Evolutionary conservation across 1,139 yeast genomes (phyloP).

Genomic region (Yamadazyma atmosphaerica): DNA sequence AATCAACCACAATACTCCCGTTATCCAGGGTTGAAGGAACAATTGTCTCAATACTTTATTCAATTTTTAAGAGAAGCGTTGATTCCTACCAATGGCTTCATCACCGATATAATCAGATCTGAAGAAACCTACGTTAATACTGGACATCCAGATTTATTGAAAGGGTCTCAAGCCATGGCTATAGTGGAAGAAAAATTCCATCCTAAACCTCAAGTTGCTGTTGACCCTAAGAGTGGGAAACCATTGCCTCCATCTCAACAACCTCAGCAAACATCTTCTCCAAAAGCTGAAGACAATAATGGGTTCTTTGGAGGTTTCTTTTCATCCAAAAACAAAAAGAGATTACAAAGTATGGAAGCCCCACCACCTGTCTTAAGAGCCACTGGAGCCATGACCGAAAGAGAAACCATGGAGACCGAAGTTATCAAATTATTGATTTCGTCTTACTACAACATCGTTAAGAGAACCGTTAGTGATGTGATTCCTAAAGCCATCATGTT

Average conservation of each 20-base stretch:
- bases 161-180: conserved; percentile 94
- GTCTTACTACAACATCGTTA: conserved; percentile 89
- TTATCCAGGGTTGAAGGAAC: conserved; percentile 88
- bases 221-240: conserved; percentile 93
- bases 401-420: conserved; percentile 96
- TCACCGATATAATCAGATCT: conserved; percentile 73
- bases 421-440: conserved; percentile 89
- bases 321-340: conserved; percentile 88
- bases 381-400: conserved; percentile 90
- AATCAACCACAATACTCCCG: conserved; percentile 80
- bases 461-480: conserved; percentile 88
- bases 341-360: conserved; percentile 94
- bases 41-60: conserved; percentile 75
- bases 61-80: conserved; percentile 79
- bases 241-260: conserved; percentile 55
- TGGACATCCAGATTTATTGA: conserved; percentile 94
- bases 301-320: conserved; percentile 96
- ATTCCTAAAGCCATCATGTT: conserved; percentile 95
- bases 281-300: conserved; percentile 39
- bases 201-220: conserved; percentile 75
- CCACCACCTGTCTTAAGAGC: conserved; percentile 97
- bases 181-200: conserved; percentile 90
- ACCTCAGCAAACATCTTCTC: conserved; percentile 27
- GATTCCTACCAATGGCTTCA: conserved; percentile 83
- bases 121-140: conserved; percentile 96